Percentiles rank a stretch among this genome's conserved stretches.
Evolutionary conservation across 805 yeast species (phyloP).

Genomic region (Candida alai): DNA sequence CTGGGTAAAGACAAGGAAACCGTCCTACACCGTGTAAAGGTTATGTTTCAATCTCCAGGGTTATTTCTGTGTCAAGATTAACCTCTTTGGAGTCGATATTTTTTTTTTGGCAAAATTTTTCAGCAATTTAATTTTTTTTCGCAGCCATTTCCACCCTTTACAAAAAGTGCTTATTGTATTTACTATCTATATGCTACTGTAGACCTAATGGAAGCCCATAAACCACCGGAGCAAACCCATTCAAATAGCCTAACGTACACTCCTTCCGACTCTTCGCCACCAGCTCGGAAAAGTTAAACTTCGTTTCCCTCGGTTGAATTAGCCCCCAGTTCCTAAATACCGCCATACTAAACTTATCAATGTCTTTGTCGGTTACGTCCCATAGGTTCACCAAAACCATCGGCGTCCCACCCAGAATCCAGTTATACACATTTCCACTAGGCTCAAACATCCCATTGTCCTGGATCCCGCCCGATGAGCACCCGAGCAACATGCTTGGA

Average conservation of each 20-base stretch:
- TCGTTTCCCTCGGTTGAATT: slow-evolving; percentile 16
- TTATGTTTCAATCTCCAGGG: too few relatives aligned
- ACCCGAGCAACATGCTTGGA: slow-evolving; percentile 74
- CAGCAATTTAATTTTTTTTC: not conserved
- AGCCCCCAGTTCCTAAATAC: slow-evolving; percentile 69
- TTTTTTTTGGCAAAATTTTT: not conserved
- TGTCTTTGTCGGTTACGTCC: slow-evolving; percentile 97
- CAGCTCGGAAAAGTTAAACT: slow-evolving; percentile 47
- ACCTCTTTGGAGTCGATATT: too few relatives aligned
- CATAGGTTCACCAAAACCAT: slow-evolving; percentile 82
- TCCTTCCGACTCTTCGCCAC: slow-evolving; percentile 57
- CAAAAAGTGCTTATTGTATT: not conserved
- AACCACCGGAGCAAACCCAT: slow-evolving; percentile 90
- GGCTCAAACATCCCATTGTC: slow-evolving; percentile 62
- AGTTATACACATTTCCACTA: slow-evolving; percentile 71
- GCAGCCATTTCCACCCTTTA: not conserved
- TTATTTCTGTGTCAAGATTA: too few relatives aligned
- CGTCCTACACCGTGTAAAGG: too few relatives aligned
- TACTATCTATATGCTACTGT: not conserved
- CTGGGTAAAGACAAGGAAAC: too few relatives aligned
- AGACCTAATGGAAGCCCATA: slow-evolving; percentile 73
- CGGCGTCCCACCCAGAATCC: slow-evolving; percentile 78
- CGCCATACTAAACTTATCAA: slow-evolving; percentile 68
- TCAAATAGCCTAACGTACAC: slow-evolving; percentile 70
- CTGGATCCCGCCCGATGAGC: slow-evolving; percentile 76